Evolutionary conservation across 306 rosid species (phyloP), one percentile per base, ranked within the genome.

Genomic region (Prunus salicina): DNA sequence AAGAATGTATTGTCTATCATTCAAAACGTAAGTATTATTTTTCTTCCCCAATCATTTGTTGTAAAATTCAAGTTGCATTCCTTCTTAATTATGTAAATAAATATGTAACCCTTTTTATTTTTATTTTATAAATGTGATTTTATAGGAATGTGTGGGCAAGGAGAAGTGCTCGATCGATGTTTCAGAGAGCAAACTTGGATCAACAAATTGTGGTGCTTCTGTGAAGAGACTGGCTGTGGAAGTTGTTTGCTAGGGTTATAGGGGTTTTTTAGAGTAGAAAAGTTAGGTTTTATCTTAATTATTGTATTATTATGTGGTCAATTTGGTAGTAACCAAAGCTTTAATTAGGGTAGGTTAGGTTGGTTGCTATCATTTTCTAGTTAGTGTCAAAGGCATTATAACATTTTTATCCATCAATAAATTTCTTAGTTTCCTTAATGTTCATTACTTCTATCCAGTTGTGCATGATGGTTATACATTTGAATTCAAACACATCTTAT

Each of bases 201-300:
- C 83, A 2, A 67, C 87, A 1, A 32, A 25, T 6, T 90, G 90
- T 55, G 88, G 80, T 16, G 74, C 67, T 30, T 46, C 66, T 16
- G 38, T 53, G 2, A 86, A 79, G 74, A 77, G 87, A 34, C 84
- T 90, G 6, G 95, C 89, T 0, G 87, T 86, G 27, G 90, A 88
- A 64, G 88, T 82, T 1, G 49, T 84, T 19, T 88, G 93, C 61
- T 80, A 88, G 72, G 47, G 28, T 3, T 16, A 2, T 34, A 49
- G 13, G 67, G 19, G 5, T 57, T 13, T 8, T 3, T 1, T 6
- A 9, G 15, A 20, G 19, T 69, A 12, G 72, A 32, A 49, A 15
- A 32, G 8, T 25, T 24, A 27, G 4, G 15, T 18, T 50, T 69
- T 25, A 12, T 7, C 2, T 15, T 47, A 24, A 24, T 67, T 8